Conservation (phyloP, 768 basidiomycete species). For the Lentinula sp. region DNA sequence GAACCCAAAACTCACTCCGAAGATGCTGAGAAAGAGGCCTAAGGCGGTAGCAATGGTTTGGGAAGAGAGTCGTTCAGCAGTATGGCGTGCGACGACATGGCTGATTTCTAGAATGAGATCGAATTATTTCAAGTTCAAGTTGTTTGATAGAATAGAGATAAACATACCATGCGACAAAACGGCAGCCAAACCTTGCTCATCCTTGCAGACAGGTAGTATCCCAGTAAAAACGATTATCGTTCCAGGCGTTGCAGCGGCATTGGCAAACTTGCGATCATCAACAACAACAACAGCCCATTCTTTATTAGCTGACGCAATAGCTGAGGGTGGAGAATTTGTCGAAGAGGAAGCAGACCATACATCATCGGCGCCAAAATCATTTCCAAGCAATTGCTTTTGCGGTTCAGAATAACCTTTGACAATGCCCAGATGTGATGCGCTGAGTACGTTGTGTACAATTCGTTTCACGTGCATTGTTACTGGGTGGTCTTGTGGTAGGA, state of each 20-base stretch:
- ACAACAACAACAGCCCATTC: slow-evolving; percentile 77
- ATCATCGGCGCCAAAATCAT: slow-evolving; percentile 15
- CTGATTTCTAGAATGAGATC: slow-evolving; percentile 55
- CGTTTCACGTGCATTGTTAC: slow-evolving; percentile 60
- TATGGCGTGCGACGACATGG: slow-evolving; percentile 38
- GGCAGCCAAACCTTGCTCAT: slow-evolving; percentile 79
- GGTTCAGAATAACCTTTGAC: slow-evolving; percentile 25
- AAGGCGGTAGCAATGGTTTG: slow-evolving; percentile 29
- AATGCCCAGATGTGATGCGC: slow-evolving; percentile 65
- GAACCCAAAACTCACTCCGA: slow-evolving; percentile 51
- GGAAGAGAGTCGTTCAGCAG: slow-evolving; percentile 52
- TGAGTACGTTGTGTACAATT: slow-evolving; percentile 64
- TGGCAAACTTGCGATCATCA: slow-evolving; percentile 60
- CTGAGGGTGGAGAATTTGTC: slow-evolving; percentile 16
- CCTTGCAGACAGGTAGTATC: slow-evolving; percentile 68
- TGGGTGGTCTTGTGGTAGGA: slow-evolving; percentile 65
- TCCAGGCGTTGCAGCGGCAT: slow-evolving; percentile 78
- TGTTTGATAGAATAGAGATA: neutral
- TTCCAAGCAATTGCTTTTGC: neutral
- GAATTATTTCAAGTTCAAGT: neutral
- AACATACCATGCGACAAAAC: slow-evolving; percentile 77
- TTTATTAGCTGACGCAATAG: slow-evolving; percentile 24
- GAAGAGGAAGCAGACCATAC: neutral
- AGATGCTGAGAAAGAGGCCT: slow-evolving; percentile 28
- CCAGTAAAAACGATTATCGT: slow-evolving; percentile 83